Evolutionary conservation across 2,329 filamentous ascomycete species (phyloP), one percentile per base, ranked within the genome.

Genomic region (Colletotrichum eleusines): DNA sequence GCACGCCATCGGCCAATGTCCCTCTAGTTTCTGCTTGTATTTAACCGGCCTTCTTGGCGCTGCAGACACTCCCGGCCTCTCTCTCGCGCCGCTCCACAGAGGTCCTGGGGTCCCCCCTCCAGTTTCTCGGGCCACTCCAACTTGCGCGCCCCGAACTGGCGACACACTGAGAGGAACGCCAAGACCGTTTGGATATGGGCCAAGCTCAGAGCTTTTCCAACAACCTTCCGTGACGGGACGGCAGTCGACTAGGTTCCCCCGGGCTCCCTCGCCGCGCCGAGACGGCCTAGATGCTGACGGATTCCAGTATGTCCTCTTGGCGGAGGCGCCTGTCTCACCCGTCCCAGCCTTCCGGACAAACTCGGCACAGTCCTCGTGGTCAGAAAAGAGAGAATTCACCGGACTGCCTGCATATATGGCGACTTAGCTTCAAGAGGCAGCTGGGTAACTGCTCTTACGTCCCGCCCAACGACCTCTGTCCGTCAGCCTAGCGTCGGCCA

Each of bases 191-290:
- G 14, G 6, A 26, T 40, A 16, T 11, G 62, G 55, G 46, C 11
- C 44, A 20, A 35, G 20, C n/a, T 5, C 33, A 31, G 5, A 18
- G 26, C 31, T 9, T 20, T 23, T 33, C 4, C 38, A 68, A 20
- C 44, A 58, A 68, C 68, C 68, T 71, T 71, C 64, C 68, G 12
- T 16, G 67, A 71, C 26, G 40, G 64, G 68, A 62, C 68, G 31
- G 28, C 40, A 44, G 53, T 46, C 12, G 31, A 57, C 44, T 46
- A 3, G 20, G 9, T 26, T n/a, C n/a, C 48, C 42, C 31, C 38
- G 38, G 35, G 28, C 31, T 16, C 18, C 26, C 5, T 66, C 57
- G 55, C 55, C 55, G 63, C 57, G 68, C 68, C 68, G 26, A 71
- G 68, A 53, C 58, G 31, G 42, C 44, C 68, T 35, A 63, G 58